Percentiles rank a stretch among this genome's conserved stretches.
Conservation (phyloP, 352 stramenopile species). For the Phytophthora pseudosyringae region DNA sequence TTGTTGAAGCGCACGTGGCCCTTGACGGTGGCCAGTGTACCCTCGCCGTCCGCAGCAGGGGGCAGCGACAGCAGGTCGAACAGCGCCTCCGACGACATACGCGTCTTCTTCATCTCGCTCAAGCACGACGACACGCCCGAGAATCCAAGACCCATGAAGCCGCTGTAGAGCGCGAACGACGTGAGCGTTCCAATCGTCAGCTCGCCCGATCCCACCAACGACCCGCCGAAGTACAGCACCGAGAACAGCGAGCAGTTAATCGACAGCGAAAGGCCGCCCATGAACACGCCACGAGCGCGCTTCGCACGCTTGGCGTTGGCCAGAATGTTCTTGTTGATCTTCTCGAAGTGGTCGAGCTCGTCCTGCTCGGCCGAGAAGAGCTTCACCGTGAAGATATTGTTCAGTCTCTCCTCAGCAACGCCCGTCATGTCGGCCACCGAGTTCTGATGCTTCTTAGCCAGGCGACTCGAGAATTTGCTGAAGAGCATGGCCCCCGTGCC, state of each 20-base stretch:
- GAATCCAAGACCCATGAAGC: constrained; percentile 92
- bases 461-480: constrained; percentile 81
- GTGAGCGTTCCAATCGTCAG: constrained; percentile 92
- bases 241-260: constrained; percentile 92
- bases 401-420: constrained; percentile 87
- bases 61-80: constrained; percentile 71
- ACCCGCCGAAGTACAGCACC: constrained; percentile 92
- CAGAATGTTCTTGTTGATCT: constrained; percentile 74
- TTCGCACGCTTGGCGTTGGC: constrained; percentile 74
- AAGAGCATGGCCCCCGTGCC: constrained; percentile 84
- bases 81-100: constrained; percentile 75
- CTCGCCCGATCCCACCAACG: constrained; percentile 81
- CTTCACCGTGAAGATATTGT: constrained; percentile 92
- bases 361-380: constrained; percentile 84
- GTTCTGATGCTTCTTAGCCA: constrained; percentile 85
- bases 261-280: constrained; percentile 87
- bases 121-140: constrained; percentile 87
- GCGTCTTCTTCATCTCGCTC: constrained; percentile 77
- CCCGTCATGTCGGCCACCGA: constrained; percentile 76
- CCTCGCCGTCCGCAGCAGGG: constrained; percentile 42
- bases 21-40: constrained; percentile 54
- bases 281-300: constrained; percentile 88
- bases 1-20: constrained; percentile 80
- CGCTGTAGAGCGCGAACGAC: constrained; percentile 92
- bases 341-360: constrained; percentile 69